phyloP scores from a whole-genome alignment of 2,329 filamentous ascomycete species.

The Cercospora sp. region DNA sequence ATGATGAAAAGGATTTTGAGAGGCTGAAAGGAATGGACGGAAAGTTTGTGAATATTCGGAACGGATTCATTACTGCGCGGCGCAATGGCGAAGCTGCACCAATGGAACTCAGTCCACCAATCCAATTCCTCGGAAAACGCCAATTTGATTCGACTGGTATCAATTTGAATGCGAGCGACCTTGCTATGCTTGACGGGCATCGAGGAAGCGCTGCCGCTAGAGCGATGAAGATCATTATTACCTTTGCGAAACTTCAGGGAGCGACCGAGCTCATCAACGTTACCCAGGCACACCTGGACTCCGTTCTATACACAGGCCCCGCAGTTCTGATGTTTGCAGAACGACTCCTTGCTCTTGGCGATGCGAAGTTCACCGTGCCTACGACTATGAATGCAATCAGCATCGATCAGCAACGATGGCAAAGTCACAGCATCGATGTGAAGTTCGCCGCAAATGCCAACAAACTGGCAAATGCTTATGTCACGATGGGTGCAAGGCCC shows the following conservation, averaged over 20 bases:
- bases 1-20: slow-evolving; percentile 12
- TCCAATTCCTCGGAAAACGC: no score
- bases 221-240: slow-evolving; percentile 45
- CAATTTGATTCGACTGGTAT: neutral
- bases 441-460: slow-evolving; percentile 38
- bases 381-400: slow-evolving; percentile 50
- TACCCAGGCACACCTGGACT: slow-evolving; percentile 48
- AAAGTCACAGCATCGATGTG: slow-evolving; percentile 40
- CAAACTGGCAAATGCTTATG: slow-evolving; percentile 43
- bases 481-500: slow-evolving; percentile 45
- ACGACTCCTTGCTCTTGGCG: slow-evolving; percentile 38
- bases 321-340: slow-evolving; percentile 44
- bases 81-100: neutral
- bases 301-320: slow-evolving; percentile 46
- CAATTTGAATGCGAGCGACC: slow-evolving; percentile 2
- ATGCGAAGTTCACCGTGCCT: slow-evolving; percentile 42
- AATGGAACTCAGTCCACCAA: neutral
- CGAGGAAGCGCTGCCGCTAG: slow-evolving; percentile 40
- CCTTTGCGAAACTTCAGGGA: slow-evolving; percentile 42
- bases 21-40: neutral
- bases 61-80: neutral
- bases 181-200: slow-evolving; percentile 28
- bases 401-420: slow-evolving; percentile 47
- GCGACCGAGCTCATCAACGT: slow-evolving; percentile 42
- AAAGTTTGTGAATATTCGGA: neutral